Conservation (phyloP, 805 yeast genomes). For the Zygosaccharomyces rouxii region DNA sequence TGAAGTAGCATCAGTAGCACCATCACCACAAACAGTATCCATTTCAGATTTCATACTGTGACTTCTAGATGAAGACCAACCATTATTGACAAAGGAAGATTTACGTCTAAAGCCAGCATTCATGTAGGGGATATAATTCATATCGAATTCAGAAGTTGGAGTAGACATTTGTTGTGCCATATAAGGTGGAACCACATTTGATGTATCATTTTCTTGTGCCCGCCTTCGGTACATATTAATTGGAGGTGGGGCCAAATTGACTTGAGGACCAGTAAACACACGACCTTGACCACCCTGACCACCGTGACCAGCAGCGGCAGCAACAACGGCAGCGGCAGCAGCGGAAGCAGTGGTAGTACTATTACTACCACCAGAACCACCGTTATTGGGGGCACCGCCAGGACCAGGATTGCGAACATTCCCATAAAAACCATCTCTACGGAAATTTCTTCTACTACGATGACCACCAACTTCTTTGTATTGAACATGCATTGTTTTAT, state of each 20-base stretch:
- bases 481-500: conserved; percentile 79
- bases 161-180: conserved; percentile 8
- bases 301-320: conserved; percentile 10
- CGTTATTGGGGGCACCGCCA: conserved; percentile 19
- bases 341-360: conserved; percentile 12
- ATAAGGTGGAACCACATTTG: background rate
- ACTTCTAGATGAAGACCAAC: conserved; percentile 17
- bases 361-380: conserved; percentile 10
- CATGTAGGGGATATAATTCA: conserved; percentile 19
- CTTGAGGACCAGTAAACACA: conserved; percentile 34
- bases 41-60: conserved; percentile 13
- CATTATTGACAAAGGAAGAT: conserved; percentile 19
- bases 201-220: conserved; percentile 17
- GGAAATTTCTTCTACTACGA: conserved; percentile 21
- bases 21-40: conserved; percentile 16
- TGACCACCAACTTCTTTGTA: conserved; percentile 53
- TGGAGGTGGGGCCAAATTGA: conserved; percentile 77
- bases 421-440: conserved; percentile 28
- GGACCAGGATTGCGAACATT: conserved; percentile 6
- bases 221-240: conserved; percentile 53
- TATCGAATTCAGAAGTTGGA: conserved; percentile 20
- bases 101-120: conserved; percentile 20
- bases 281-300: conserved; percentile 16
- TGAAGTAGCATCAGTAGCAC: conserved; percentile 22
- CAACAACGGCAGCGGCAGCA: conserved; percentile 11